Evolutionary conservation across 768 basidiomycete genomes (phyloP).

Genomic region (Macrolepiota fuliginosa): DNA sequence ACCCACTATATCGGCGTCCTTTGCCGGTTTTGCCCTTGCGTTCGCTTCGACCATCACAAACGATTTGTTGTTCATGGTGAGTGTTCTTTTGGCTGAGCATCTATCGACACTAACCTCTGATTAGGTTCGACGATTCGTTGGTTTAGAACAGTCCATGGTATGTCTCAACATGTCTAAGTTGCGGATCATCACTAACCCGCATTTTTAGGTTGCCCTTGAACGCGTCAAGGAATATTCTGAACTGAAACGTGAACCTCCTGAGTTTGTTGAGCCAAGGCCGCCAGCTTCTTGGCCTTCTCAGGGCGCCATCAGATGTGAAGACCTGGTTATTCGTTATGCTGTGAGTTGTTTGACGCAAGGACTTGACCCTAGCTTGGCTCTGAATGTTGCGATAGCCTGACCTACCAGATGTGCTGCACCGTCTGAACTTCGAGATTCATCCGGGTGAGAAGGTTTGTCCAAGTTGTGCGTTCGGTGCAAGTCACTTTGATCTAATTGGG

Average conservation of each 20-base stretch:
- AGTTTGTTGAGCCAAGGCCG: slow-evolving; percentile 86
- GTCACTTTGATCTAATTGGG: too few species aligned
- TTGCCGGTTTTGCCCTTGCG: slow-evolving; percentile 84
- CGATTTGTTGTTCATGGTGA: slow-evolving; percentile 68
- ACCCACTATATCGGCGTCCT: slow-evolving; percentile 71
- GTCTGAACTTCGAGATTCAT: slow-evolving; percentile 67
- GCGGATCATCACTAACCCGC: neutral
- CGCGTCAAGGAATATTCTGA: slow-evolving; percentile 92
- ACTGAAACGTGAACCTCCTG: slow-evolving; percentile 70
- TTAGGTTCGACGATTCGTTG: slow-evolving; percentile 76
- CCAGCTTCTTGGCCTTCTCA: slow-evolving; percentile 72
- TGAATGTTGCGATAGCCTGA: slow-evolving; percentile 56
- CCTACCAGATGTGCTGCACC: slow-evolving; percentile 81
- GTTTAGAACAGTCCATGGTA: slow-evolving; percentile 92
- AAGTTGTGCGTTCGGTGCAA: too few species aligned
- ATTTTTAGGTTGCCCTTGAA: slow-evolving; percentile 70
- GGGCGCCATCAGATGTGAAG: slow-evolving; percentile 68
- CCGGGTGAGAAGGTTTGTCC: slow-evolving; percentile 71
- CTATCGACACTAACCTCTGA: neutral
- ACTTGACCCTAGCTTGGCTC: neutral
- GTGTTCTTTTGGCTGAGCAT: slow-evolving; percentile 9
- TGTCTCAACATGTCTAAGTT: slow-evolving; percentile 7
- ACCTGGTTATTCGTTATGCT: slow-evolving; percentile 76
- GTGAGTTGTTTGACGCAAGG: slow-evolving; percentile 44
- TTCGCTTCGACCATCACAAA: slow-evolving; percentile 76